phyloP scores from a whole-genome alignment of 345 rosid species.

The Hypericum perforatum region DNA sequence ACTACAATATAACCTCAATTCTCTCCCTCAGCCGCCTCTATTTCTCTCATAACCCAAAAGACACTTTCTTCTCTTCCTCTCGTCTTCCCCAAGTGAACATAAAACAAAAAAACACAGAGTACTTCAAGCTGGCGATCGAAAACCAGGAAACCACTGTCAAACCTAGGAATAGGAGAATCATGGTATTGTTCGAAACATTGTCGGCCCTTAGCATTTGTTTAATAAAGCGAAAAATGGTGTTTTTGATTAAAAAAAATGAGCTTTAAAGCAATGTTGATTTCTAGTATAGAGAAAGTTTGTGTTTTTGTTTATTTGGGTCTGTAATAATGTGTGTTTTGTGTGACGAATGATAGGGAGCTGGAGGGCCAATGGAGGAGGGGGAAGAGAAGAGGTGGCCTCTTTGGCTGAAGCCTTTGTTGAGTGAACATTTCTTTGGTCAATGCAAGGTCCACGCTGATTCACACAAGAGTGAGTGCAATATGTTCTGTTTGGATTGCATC shows the following conservation, averaged over 20 bases:
- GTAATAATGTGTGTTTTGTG: not conserved
- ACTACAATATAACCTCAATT: too few species aligned
- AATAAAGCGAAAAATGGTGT: too few species aligned
- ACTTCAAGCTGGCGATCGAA: conserved; percentile 1
- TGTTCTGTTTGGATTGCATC: conserved; percentile 92
- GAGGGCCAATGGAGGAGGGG: conserved; percentile 63
- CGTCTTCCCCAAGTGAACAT: not conserved
- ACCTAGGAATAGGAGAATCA: conserved; percentile 2
- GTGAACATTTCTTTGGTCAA: conserved; percentile 75
- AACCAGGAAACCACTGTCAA: not conserved
- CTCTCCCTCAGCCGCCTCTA: conserved; percentile 22
- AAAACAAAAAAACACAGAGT: too few species aligned
- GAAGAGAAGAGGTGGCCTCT: conserved; percentile 65
- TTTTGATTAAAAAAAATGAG: too few species aligned
- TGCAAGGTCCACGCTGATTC: conserved; percentile 80
- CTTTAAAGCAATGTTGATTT: too few species aligned
- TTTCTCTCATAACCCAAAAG: conserved; percentile 29
- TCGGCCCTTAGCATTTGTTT: too few species aligned
- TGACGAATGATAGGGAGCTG: conserved; percentile 36
- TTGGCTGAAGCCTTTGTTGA: conserved; percentile 71
- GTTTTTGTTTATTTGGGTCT: not conserved
- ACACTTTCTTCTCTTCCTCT: not conserved
- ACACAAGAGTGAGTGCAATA: conserved; percentile 92
- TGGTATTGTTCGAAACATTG: too few species aligned
- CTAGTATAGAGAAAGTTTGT: too few species aligned